Evolutionary conservation across 2,329 filamentous ascomycete species (phyloP), one percentile per base, ranked within the genome.

Genomic region (Colletotrichum sp.): DNA sequence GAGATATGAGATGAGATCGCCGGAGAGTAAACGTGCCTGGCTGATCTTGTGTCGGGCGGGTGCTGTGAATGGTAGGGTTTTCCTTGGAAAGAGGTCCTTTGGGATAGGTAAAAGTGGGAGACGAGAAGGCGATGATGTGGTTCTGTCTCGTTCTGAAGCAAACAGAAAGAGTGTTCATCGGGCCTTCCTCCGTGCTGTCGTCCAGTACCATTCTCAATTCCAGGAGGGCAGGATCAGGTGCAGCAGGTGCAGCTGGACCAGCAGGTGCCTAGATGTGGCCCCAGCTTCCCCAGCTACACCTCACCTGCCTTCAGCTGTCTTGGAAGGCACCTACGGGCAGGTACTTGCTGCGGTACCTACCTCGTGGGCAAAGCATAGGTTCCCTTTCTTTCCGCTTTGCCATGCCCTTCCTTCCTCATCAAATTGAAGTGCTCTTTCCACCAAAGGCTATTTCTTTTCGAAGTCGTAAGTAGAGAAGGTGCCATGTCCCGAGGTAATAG

Each of bases 281-380:
- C 69, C 63, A 68, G 73, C 73, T 75, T 38, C 56, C 24, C 38
- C 66, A 59, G 59, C 71, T 64, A 34, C 66, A 71, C 58, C 34
- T 63, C 36, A 62, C 55, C 43, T 61, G 24, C 55, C 70, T 74
- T 71, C 52, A 63, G 61, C 59, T 34, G 59, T 34, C 32, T 24
- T 36, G 59, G 32, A 62, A 62, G 59, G 32, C 28, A 38, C 13
- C 32, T 59, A 59, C 3, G 24, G 24, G 24, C 56, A 62, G 62
- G 36, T 32, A 65, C 62, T n/a, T 52, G 62, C 24, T 65, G 36
- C 36, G 13, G 21, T 38, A 65, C 36, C 62, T 34, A 26, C 16
- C 38, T 65, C n/a, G 24, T 13, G 18, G 9, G 21, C 43, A 16
- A 30, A 52, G 24, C 3, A 30, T 7, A 65, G 38, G 62, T 65